Conservation (phyloP, 2,329 filamentous ascomycete genomes). For the Microsporum ferrugineum region DNA sequence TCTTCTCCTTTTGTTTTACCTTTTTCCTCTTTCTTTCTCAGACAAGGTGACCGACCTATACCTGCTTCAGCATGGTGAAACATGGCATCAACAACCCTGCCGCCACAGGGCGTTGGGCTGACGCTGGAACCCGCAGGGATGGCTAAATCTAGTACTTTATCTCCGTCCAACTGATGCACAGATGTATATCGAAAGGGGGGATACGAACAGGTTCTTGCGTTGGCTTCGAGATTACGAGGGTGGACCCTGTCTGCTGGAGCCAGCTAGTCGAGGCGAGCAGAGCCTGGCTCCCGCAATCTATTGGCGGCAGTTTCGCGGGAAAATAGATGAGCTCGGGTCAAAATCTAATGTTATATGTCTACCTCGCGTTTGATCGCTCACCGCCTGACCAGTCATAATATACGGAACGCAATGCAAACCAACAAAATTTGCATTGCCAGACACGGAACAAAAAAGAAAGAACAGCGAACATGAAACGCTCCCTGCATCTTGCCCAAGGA, state of each 20-base stretch:
- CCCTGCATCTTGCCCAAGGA: background rate
- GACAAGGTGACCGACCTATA: background rate
- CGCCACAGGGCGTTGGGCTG: background rate
- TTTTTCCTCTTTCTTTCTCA: background rate
- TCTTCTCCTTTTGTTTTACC: background rate
- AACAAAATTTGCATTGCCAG: background rate
- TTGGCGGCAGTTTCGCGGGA: background rate
- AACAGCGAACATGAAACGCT: background rate
- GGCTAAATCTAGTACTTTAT: background rate
- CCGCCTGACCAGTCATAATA: background rate
- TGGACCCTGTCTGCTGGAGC: background rate
- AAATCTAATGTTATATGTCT: background rate
- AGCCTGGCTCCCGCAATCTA: background rate
- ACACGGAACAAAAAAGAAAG: background rate
- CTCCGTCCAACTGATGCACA: background rate
- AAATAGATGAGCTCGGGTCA: background rate
- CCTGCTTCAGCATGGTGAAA: background rate
- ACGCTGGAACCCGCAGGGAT: background rate
- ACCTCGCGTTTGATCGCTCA: background rate
- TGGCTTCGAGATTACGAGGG: background rate
- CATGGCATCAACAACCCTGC: background rate
- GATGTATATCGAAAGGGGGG: background rate
- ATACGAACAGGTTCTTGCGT: background rate
- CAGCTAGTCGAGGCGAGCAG: background rate
- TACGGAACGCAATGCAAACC: background rate